Evolutionary conservation across 208 protist genomes (phyloP).

Genomic region (Phytomonas sp.): DNA sequence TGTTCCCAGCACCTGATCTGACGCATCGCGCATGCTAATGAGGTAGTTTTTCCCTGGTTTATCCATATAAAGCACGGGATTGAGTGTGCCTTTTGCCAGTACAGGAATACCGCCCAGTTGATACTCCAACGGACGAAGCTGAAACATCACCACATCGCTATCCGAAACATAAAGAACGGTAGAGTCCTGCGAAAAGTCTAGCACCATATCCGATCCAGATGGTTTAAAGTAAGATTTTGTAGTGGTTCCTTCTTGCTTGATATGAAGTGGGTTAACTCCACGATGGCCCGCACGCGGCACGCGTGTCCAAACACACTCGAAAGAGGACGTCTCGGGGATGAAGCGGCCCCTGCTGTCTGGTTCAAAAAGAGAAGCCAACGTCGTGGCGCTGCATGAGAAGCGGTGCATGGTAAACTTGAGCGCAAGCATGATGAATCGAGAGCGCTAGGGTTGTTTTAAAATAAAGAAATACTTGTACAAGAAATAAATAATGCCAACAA

Average conservation of each 20-base stretch:
- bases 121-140: conserved; percentile 44
- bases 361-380: conserved; percentile 56
- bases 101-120: conserved; percentile 28
- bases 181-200: conserved; percentile 33
- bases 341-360: conserved; percentile 34
- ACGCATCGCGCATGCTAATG: conserved; percentile 74
- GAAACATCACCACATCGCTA: conserved; percentile 55
- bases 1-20: conserved; percentile 56
- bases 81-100: conserved; percentile 72
- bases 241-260: conserved; percentile 1
- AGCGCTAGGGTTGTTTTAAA: not conserved
- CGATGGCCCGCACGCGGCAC: conserved; percentile 28
- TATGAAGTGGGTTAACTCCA: conserved; percentile 4
- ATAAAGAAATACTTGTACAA: conserved; percentile 11
- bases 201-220: conserved; percentile 45
- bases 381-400: conserved; percentile 62
- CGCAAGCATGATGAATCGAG: conserved; percentile 25
- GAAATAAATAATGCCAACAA: conserved; percentile 18
- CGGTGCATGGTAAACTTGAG: conserved; percentile 68
- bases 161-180: conserved; percentile 29
- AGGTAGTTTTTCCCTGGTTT: conserved; percentile 76
- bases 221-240: conserved; percentile 35
- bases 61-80: conserved; percentile 54
- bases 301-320: conserved; percentile 48
- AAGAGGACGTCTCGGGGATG: conserved; percentile 57